phyloP scores from a whole-genome alignment of 2,329 filamentous ascomycete species.

The Fusarium camptoceras region DNA sequence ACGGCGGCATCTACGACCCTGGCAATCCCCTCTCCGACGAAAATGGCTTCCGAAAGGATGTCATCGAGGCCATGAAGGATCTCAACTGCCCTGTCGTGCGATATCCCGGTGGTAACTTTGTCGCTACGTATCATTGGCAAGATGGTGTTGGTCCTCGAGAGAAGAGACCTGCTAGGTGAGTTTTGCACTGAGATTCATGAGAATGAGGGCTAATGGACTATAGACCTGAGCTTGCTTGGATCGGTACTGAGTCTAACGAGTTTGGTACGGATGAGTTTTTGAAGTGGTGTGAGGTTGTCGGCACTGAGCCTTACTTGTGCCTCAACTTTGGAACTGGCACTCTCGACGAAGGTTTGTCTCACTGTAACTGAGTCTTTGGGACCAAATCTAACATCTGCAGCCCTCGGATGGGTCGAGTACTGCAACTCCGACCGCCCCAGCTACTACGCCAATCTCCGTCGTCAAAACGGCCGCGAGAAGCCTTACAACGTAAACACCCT shows the following conservation, averaged over 20 bases:
- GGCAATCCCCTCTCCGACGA: conserved; percentile 77
- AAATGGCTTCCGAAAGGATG: conserved; percentile 82
- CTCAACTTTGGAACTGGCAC: conserved; percentile 83
- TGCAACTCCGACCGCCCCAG: conserved; percentile 84
- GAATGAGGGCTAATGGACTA: background rate
- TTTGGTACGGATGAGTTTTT: conserved; percentile 91
- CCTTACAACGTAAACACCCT: conserved; percentile 70
- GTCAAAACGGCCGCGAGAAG: conserved; percentile 78
- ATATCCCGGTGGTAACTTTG: conserved; percentile 87
- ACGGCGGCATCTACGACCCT: conserved; percentile 86
- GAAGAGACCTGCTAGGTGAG: conserved; percentile 65
- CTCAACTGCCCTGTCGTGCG: conserved; percentile 81
- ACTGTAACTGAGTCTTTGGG: accelerated
- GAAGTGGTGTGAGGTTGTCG: conserved; percentile 79
- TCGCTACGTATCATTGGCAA: conserved; percentile 86
- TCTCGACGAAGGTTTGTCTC: conserved; percentile 51
- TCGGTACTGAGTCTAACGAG: conserved; percentile 79
- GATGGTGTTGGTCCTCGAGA: conserved; percentile 83
- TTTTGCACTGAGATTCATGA: background rate
- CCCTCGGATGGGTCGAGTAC: conserved; percentile 84
- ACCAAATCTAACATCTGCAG: conserved; percentile 39
- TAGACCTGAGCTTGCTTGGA: conserved; percentile 80
- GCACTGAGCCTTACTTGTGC: conserved; percentile 81
- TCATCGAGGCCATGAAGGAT: conserved; percentile 78
- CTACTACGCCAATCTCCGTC: conserved; percentile 83